Conservation (phyloP, 2,329 filamentous ascomycete species). For the Leptodontidium sp. region DNA sequence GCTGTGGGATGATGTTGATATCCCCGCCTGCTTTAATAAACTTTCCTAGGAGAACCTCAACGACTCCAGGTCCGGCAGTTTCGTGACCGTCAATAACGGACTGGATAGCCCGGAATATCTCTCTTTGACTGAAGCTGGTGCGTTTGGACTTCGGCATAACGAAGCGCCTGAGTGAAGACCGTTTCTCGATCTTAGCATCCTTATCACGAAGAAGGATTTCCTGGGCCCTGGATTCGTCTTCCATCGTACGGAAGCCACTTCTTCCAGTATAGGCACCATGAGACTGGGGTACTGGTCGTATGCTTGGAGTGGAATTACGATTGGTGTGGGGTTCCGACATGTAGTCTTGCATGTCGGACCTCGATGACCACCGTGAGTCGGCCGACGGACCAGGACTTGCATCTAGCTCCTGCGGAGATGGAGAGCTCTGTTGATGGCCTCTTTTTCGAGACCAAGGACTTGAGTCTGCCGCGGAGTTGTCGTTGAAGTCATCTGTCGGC, state of each 20-base stretch:
- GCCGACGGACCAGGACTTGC: neutral
- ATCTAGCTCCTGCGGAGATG: neutral
- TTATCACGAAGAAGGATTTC: conserved; percentile 37
- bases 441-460: neutral
- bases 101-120: conserved; percentile 30
- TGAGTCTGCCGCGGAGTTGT: neutral
- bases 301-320: neutral
- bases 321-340: conserved; percentile 9
- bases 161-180: conserved; percentile 24
- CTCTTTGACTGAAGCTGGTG: conserved; percentile 33
- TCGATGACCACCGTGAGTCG: neutral
- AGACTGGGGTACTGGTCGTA: conserved; percentile 9
- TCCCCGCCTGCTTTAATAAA: conserved; percentile 26
- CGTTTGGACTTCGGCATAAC: conserved; percentile 27
- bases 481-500: neutral
- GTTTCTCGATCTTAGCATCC: conserved; percentile 34
- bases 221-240: conserved; percentile 30
- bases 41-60: conserved; percentile 27
- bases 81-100: conserved; percentile 33
- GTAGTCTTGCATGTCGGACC: neutral
- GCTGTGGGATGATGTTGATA: conserved; percentile 25
- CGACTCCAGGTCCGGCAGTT: conserved; percentile 31
- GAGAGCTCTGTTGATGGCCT: neutral
- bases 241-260: conserved; percentile 26
- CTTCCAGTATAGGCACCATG: neutral